Evolutionary conservation across 805 yeast genomes (phyloP).

Genomic region (Wickerhamomyces alni): DNA sequence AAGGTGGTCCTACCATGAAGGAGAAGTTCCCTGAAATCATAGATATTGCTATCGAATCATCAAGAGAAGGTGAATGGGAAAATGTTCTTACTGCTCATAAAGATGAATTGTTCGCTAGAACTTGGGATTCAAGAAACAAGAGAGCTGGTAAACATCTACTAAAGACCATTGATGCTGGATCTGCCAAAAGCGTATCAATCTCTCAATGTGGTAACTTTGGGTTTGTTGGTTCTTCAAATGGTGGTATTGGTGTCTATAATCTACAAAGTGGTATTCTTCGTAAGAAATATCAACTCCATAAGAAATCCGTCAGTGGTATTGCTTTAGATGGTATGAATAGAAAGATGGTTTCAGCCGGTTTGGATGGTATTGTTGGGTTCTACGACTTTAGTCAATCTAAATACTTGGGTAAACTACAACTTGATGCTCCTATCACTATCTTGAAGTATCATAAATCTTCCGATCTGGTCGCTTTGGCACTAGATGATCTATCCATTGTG

Average conservation of each 20-base stretch:
- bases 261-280: conserved; percentile 86
- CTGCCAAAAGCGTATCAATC: conserved; percentile 68
- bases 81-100: conserved; percentile 85
- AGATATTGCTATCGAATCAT: conserved; percentile 62
- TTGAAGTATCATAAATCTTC: conserved; percentile 77
- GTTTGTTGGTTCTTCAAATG: conserved; percentile 80
- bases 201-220: conserved; percentile 96
- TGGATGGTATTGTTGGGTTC: conserved; percentile 86
- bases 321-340: conserved; percentile 88
- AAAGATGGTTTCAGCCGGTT: conserved; percentile 77
- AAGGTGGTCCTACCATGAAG: conserved; percentile 51
- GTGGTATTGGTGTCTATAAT: conserved; percentile 82
- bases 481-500: conserved; percentile 81
- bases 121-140: conserved; percentile 80
- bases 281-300: conserved; percentile 62
- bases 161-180: conserved; percentile 69
- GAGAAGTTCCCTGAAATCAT: conserved; percentile 77
- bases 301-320: conserved; percentile 80
- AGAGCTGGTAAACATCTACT: conserved; percentile 74
- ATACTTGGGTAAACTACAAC: conserved; percentile 56
- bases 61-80: conserved; percentile 89
- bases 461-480: conserved; percentile 76
- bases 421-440: conserved; percentile 73
- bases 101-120: conserved; percentile 76
- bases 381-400: conserved; percentile 74